Conservation (phyloP, 768 basidiomycete genomes). For the Agrocybe praecox region DNA sequence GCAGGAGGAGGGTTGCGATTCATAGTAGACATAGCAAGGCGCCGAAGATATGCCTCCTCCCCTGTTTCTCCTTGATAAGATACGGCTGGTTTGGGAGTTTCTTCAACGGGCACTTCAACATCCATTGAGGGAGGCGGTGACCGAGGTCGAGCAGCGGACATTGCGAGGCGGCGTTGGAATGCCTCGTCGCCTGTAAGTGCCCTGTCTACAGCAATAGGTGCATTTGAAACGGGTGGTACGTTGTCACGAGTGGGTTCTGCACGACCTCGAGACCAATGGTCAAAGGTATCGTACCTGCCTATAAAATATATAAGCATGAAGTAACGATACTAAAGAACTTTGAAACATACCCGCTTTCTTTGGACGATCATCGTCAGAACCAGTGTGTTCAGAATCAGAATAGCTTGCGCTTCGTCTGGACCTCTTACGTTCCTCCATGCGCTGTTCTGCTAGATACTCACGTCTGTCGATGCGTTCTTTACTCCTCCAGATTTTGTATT, state of each 20-base stretch:
- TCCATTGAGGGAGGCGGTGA: constrained; percentile 22
- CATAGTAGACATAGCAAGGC: constrained; percentile 56
- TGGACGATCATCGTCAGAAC: constrained; percentile 68
- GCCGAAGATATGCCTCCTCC: constrained; percentile 70
- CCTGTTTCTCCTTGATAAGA: constrained; percentile 45
- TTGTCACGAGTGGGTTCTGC: constrained; percentile 42
- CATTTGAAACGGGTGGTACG: constrained; percentile 11
- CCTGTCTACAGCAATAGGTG: constrained; percentile 42
- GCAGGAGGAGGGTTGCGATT: constrained; percentile 27
- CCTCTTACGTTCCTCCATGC: constrained; percentile 60
- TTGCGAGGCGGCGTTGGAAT: constrained; percentile 72
- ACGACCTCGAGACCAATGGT: constrained; percentile 50
- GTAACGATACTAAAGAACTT: background rate
- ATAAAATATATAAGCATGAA: constrained; percentile 2
- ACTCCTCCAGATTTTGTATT: constrained; percentile 82
- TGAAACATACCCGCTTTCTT: constrained; percentile 62
- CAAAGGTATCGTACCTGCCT: constrained; percentile 54
- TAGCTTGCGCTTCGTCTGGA: constrained; percentile 58
- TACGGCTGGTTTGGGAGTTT: constrained; percentile 8
- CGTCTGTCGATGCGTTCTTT: constrained; percentile 75
- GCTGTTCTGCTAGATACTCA: constrained; percentile 65
- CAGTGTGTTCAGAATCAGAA: constrained; percentile 66
- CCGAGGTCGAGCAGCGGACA: constrained; percentile 42
- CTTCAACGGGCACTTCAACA: constrained; percentile 20
- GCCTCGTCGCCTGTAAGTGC: constrained; percentile 77